Percentiles rank a stretch among this genome's conserved stretches.
Evolutionary conservation across 148 eudicot genomes (phyloP).

Genomic region (Simmondsia chinensis): DNA sequence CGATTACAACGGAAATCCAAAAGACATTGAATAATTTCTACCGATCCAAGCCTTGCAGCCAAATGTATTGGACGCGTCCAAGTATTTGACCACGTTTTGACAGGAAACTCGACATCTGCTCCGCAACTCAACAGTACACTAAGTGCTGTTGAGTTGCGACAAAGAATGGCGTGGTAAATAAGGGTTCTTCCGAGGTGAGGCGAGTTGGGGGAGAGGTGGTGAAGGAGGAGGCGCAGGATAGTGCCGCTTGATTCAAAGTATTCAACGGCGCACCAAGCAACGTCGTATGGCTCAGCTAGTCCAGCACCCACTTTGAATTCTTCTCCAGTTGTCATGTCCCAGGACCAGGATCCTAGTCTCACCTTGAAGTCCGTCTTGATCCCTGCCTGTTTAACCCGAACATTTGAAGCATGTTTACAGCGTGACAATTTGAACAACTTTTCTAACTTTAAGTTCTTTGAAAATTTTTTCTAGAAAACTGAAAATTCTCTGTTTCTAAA

Average conservation of each 20-base stretch:
- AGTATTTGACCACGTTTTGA: constrained; percentile 18
- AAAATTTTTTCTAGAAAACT: too few species aligned
- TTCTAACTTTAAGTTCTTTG: too few species aligned
- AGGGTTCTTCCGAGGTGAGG: constrained; percentile 59
- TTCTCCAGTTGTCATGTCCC: constrained; percentile 54
- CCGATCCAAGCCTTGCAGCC: constrained; percentile 40
- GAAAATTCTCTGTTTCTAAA: too few species aligned
- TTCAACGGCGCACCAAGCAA: constrained; percentile 66
- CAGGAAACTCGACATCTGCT: constrained; percentile 39
- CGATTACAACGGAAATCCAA: constrained; percentile 40
- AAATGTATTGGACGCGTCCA: constrained; percentile 41
- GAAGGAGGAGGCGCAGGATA: constrained; percentile 42
- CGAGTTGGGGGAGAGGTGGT: constrained; percentile 32
- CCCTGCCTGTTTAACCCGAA: constrained; percentile 35
- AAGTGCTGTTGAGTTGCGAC: constrained; percentile 38
- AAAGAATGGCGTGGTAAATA: constrained; percentile 56
- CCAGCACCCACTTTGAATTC: constrained; percentile 71
- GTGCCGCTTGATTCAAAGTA: constrained; percentile 57
- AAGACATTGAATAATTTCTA: constrained; percentile 22
- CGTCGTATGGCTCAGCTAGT: constrained; percentile 49
- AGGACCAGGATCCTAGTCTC: constrained; percentile 66
- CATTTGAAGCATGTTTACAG: too few species aligned
- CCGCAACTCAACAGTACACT: constrained; percentile 31
- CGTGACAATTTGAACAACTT: too few species aligned
- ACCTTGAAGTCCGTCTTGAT: constrained; percentile 39